Percentiles rank a stretch among this genome's conserved stretches.
Evolutionary conservation across 331 rosid species (phyloP).

Genomic region (Acacia pycnantha): DNA sequence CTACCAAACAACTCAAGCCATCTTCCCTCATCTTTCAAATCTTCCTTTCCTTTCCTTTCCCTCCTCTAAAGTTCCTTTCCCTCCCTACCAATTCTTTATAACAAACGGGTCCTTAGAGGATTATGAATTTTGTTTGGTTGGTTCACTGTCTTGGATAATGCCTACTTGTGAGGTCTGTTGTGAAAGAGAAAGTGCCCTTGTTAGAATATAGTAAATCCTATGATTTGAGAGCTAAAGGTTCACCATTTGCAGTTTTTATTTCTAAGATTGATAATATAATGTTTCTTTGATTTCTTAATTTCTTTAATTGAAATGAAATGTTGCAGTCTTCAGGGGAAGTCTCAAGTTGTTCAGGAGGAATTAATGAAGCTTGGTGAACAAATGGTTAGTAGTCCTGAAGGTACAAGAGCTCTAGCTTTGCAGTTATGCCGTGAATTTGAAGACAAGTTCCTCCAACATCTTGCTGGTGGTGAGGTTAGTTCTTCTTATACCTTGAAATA

Average conservation of each 20-base stretch:
- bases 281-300: conserved; percentile 1
- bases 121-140: neutral
- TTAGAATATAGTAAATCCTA: neutral
- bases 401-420: conserved; percentile 94
- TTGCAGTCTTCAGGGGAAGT: conserved; percentile 92
- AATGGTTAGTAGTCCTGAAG: conserved; percentile 89
- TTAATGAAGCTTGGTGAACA: conserved; percentile 85
- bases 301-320: conserved; percentile 32
- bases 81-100: too few relatives aligned
- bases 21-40: too few relatives aligned
- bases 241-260: neutral
- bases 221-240: conserved; percentile 1
- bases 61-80: too few relatives aligned
- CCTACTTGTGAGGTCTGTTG: neutral
- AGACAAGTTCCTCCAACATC: conserved; percentile 95
- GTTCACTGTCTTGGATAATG: conserved; percentile 10
- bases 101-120: too few relatives aligned
- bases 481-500: conserved; percentile 7
- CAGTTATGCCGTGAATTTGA: conserved; percentile 98
- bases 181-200: conserved; percentile 12
- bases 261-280: neutral
- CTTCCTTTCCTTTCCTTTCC: too few relatives aligned
- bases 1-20: too few relatives aligned
- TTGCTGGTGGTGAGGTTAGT: conserved; percentile 94
- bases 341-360: conserved; percentile 94